A percentile compares a stretch with the other conserved stretches of the same genome.
phyloP scores from a whole-genome alignment of 192 early-diverging fungal genomes.

The Coemansia javaensis region DNA sequence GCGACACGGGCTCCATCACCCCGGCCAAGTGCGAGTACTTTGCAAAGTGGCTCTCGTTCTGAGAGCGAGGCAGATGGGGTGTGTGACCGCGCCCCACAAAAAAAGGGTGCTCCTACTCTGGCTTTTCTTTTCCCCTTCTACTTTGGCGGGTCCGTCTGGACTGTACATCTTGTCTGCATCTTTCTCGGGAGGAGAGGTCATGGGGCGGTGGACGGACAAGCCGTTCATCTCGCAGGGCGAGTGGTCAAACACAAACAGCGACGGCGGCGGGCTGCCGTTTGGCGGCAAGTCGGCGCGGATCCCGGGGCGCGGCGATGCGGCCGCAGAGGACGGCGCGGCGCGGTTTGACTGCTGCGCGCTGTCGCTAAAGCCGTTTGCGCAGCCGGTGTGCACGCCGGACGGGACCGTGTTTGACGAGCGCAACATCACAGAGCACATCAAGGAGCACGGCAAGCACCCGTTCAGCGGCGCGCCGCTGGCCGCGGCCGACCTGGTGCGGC shows the following conservation, averaged over 20 bases:
- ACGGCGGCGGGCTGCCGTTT: conserved; percentile 59
- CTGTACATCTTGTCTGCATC: no score
- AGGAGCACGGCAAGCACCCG: conserved; percentile 79
- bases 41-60: conserved; percentile 73
- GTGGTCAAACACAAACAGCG: conserved; percentile 57
- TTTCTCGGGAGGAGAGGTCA: no score
- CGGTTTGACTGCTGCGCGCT: conserved; percentile 87
- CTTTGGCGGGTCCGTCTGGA: no score
- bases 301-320: conserved; percentile 41
- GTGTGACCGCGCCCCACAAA: background rate
- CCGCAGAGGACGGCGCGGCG: conserved; percentile 59
- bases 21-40: conserved; percentile 78
- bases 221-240: conserved; percentile 84
- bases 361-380: conserved; percentile 81
- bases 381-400: conserved; percentile 79
- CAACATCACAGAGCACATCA: conserved; percentile 76
- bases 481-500: conserved; percentile 64
- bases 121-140: no score
- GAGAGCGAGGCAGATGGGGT: background rate
- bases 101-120: background rate
- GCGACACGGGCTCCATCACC: conserved; percentile 64
- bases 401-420: conserved; percentile 86
- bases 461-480: conserved; percentile 75
- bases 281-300: conserved; percentile 60
- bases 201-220: conserved; percentile 64